Evolutionary conservation across 495 filamentous ascomycete genomes (phyloP), one percentile per base, ranked within the genome.

Genomic region (Hypoxylon crocopeplum): DNA sequence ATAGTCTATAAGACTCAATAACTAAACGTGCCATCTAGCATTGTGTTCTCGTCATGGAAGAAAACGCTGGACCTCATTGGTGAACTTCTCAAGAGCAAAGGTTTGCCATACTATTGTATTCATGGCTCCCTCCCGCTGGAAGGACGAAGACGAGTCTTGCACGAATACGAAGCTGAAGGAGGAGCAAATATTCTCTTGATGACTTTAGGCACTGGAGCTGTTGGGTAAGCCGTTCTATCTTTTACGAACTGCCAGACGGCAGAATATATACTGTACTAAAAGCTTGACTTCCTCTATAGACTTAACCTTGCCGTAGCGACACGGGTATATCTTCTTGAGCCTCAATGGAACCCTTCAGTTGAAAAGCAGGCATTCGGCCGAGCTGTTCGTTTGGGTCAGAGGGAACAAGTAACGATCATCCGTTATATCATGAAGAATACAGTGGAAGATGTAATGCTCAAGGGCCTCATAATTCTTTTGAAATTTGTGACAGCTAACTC

Each of bases 271-370:
- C 15, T n/a, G 20, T n/a, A 10, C 8, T 13, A 12, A 11, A 3
- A 13, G n/a, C 50, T 7, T 24, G 30, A 12, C 38, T 22, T 2
- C 5, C 19, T 5, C 13, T 5, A 25, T 32, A 82, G 80, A 8
- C 45, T 84, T 1, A 83, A 80, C 45, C 72, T 84, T 22, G 75
- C 77, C 1, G 61, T 69, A 0, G 80, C 79, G 0, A 78, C 72
- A 38, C 70, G 65, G 13, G 74, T 85, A 2, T 72, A 76, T 56
- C 70, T 84, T 13, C 60, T 84, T 7, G 80, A 85, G 36, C 81
- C 76, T 5, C 78, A 84, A 54, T 85, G 81, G 82, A 83, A 84
- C 34, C 82, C 82, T 0, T 73, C 71, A 22, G 72, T 83, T 0
- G 82, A 85, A 55, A 71, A 73, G 15, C 82, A 85, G 52, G 82